These are phyloP conservation scores for Cenococcum geophilum DNA, from an alignment of 495 filamentous ascomycete genomes.

Conservation along the genomic window DNA sequence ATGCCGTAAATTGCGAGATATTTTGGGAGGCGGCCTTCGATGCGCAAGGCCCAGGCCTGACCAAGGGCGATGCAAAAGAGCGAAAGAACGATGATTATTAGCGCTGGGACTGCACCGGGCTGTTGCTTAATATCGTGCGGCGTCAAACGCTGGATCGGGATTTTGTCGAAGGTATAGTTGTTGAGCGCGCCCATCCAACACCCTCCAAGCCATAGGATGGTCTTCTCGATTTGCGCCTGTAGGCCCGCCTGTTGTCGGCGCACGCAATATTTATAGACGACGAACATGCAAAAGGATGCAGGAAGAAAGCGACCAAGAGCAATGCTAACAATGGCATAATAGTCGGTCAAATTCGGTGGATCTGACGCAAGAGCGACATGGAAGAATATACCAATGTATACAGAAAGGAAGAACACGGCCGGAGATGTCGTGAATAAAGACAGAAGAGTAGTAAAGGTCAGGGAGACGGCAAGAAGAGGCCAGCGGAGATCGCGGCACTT, in stretches of 20 bases:
- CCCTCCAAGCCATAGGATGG: slow-evolving; percentile 41
- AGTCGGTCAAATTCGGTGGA: slow-evolving; percentile 37
- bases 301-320: slow-evolving; percentile 41
- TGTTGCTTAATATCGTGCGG: slow-evolving; percentile 41
- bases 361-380: slow-evolving; percentile 42
- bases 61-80: slow-evolving; percentile 41
- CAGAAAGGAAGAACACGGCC: slow-evolving; percentile 39
- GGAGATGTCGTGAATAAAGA: slow-evolving; percentile 42
- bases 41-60: slow-evolving; percentile 40
- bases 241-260: slow-evolving; percentile 39
- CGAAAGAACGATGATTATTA: slow-evolving; percentile 38
- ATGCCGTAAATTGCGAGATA: slow-evolving; percentile 55
- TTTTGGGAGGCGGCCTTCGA: slow-evolving; percentile 40
- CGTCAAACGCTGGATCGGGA: slow-evolving; percentile 42
- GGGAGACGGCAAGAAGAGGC: slow-evolving; percentile 39
- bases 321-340: slow-evolving; percentile 42
- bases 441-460: slow-evolving; percentile 38
- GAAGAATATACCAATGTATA: slow-evolving; percentile 40
- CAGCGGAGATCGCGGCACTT: slow-evolving; percentile 41
- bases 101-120: slow-evolving; percentile 40
- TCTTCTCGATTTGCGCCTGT: slow-evolving; percentile 42
- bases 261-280: slow-evolving; percentile 41
- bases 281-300: slow-evolving; percentile 39
- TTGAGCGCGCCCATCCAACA: slow-evolving; percentile 42
- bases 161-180: slow-evolving; percentile 45